Percentiles rank a stretch among this genome's conserved stretches.
Evolutionary conservation across 2,329 filamentous ascomycete genomes (phyloP).

Genomic region (Aspergillus unguis): DNA sequence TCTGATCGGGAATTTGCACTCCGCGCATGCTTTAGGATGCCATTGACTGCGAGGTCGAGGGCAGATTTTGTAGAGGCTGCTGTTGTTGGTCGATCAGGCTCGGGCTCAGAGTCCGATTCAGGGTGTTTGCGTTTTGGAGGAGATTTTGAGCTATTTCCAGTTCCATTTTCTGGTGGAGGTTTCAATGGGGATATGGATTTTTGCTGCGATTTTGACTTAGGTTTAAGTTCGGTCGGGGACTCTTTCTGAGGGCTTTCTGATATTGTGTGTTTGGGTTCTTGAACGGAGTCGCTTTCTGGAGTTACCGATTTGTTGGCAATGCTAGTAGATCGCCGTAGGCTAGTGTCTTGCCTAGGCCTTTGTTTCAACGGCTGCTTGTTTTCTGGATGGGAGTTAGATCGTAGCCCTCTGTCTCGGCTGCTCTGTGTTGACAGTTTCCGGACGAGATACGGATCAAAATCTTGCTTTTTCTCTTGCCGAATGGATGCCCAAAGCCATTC

Average conservation of each 20-base stretch:
- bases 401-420: constrained; percentile 18
- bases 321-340: background rate
- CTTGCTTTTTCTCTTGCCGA: constrained; percentile 47
- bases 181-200: background rate
- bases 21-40: constrained; percentile 41
- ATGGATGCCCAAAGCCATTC: constrained; percentile 87
- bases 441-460: constrained; percentile 48
- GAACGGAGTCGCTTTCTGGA: background rate
- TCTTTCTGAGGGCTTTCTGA: background rate
- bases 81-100: constrained; percentile 10
- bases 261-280: background rate
- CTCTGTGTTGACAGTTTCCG: constrained; percentile 24
- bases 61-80: constrained; percentile 24
- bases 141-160: constrained; percentile 1
- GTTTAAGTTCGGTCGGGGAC: background rate
- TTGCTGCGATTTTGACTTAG: background rate
- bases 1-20: constrained; percentile 30
- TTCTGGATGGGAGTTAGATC: constrained; percentile 20
- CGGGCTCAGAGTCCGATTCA: constrained; percentile 4
- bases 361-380: constrained; percentile 11
- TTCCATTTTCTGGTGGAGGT: background rate
- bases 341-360: constrained; percentile 12
- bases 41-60: constrained; percentile 39
- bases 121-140: constrained; percentile 18
- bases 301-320: background rate